Conservation (phyloP, 352 stramenopile species). For the Globisporangium okanoganense region DNA sequence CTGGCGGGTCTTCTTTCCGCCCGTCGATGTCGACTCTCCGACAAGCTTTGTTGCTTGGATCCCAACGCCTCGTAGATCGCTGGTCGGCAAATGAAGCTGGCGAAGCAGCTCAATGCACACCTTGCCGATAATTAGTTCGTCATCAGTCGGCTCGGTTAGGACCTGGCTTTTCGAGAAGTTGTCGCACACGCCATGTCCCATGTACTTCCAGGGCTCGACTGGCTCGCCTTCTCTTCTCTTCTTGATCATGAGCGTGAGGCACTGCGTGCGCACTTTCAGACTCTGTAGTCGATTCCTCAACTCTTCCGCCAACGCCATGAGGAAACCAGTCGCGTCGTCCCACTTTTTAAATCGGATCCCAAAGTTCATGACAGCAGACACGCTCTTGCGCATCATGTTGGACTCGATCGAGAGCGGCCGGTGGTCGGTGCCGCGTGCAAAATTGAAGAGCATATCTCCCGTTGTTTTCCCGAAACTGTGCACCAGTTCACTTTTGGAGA, state of each 20-base stretch:
- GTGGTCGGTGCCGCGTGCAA: constrained; percentile 72
- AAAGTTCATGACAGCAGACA: constrained; percentile 92
- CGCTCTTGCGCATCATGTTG: constrained; percentile 79
- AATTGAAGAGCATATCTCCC: constrained; percentile 71
- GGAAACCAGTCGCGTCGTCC: constrained; percentile 73
- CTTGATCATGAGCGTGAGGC: constrained; percentile 83
- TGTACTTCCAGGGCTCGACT: constrained; percentile 80
- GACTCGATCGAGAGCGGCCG: constrained; percentile 63
- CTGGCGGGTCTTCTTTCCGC: constrained; percentile 21
- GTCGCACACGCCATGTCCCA: constrained; percentile 85
- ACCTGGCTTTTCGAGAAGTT: constrained; percentile 79
- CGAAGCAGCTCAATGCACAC: constrained; percentile 54
- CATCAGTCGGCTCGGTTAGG: constrained; percentile 51
- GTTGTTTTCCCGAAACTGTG: constrained; percentile 62
- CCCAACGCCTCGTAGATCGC: constrained; percentile 70
- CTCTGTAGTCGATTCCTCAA: constrained; percentile 55
- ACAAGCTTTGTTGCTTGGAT: constrained; percentile 77
- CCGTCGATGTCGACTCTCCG: constrained; percentile 10
- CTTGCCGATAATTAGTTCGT: constrained; percentile 44
- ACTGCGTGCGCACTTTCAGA: constrained; percentile 53
- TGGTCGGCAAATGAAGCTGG: constrained; percentile 49
- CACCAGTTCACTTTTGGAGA: constrained; percentile 53
- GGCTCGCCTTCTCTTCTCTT: constrained; percentile 64
- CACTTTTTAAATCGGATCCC: constrained; percentile 87
- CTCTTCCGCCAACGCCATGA: constrained; percentile 77